These are phyloP conservation scores for Pseudogymnoascus sp. DNA, from an alignment of 2,329 filamentous ascomycete species.

Conservation along the genomic window DNA sequence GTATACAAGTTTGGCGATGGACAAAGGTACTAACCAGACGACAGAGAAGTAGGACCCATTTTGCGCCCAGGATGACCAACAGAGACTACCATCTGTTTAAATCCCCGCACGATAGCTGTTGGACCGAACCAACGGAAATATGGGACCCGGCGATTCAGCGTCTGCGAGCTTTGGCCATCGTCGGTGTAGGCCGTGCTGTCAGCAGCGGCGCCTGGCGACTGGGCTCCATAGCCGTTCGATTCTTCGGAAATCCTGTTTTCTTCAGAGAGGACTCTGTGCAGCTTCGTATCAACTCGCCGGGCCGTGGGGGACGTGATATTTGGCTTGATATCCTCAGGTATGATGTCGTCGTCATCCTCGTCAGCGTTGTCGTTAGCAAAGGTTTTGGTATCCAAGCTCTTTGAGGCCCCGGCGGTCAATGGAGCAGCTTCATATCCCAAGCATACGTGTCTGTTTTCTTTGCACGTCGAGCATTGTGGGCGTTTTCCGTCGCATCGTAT, in stretches of 20 bases:
- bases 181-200: not conserved
- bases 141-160: constrained; percentile 57
- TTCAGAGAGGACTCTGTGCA: not conserved
- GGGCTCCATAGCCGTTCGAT: not conserved
- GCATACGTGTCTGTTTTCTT: constrained; percentile 62
- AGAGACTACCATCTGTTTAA: constrained; percentile 85
- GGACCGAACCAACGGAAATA: constrained; percentile 89
- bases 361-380: constrained; percentile 29
- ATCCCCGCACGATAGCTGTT: constrained; percentile 83
- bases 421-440: constrained; percentile 50
- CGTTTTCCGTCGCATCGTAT: constrained; percentile 68
- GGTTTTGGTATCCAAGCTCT: not conserved
- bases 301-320: not conserved
- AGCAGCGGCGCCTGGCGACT: not conserved
- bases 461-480: constrained; percentile 64
- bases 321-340: constrained; percentile 23
- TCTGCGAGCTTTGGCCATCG: not conserved
- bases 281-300: not conserved
- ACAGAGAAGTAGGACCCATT: constrained; percentile 27
- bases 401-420: constrained; percentile 24
- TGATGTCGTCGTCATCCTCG: constrained; percentile 27
- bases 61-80: constrained; percentile 59
- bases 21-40: not conserved
- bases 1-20: constrained; percentile 16
- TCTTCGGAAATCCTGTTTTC: not conserved